These are phyloP conservation scores for Geotrichum europaeum DNA, from an alignment of 1,139 yeast genomes.

Conservation along the genomic window DNA sequence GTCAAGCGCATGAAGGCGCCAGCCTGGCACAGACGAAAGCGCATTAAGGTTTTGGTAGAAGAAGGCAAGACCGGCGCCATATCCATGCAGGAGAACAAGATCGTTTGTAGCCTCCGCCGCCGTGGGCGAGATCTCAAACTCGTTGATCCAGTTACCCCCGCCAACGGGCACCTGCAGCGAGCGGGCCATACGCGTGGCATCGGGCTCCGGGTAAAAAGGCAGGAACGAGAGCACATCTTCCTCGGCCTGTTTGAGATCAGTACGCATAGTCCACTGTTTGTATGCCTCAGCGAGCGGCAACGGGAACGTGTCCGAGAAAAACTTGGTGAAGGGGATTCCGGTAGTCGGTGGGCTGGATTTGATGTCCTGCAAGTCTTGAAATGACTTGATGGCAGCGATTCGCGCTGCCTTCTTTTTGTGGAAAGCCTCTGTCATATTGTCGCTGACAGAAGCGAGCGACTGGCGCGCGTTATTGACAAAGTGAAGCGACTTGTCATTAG, in stretches of 20 bases:
- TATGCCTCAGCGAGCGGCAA: slow-evolving; percentile 36
- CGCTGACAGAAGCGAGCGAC: not conserved
- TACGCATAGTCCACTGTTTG: slow-evolving; percentile 40
- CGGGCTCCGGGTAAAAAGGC: slow-evolving; percentile 54
- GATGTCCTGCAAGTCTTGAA: slow-evolving; percentile 1
- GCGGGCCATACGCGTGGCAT: slow-evolving; percentile 44
- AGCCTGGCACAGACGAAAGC: slow-evolving; percentile 36
- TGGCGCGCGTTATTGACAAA: not conserved
- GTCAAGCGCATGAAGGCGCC: slow-evolving; percentile 67
- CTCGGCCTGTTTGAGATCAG: slow-evolving; percentile 38
- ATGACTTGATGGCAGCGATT: not conserved
- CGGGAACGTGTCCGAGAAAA: slow-evolving; percentile 31
- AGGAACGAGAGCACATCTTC: slow-evolving; percentile 41
- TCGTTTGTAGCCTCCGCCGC: slow-evolving; percentile 1
- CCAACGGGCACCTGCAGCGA: slow-evolving; percentile 47
- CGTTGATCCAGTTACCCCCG: slow-evolving; percentile 50
- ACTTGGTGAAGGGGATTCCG: slow-evolving; percentile 30
- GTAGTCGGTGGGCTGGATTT: slow-evolving; percentile 32
- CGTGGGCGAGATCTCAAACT: slow-evolving; percentile 39
- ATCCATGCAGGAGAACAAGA: slow-evolving; percentile 74
- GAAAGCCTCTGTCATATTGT: not conserved
- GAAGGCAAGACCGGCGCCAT: slow-evolving; percentile 84
- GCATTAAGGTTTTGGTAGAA: slow-evolving; percentile 68
- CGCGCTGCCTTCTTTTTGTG: not conserved
- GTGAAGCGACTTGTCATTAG: not conserved